Evolutionary conservation across 1,284 basidiomycete species (phyloP), one percentile per base, ranked within the genome.

Genomic region (Marasmius tenuissimus): DNA sequence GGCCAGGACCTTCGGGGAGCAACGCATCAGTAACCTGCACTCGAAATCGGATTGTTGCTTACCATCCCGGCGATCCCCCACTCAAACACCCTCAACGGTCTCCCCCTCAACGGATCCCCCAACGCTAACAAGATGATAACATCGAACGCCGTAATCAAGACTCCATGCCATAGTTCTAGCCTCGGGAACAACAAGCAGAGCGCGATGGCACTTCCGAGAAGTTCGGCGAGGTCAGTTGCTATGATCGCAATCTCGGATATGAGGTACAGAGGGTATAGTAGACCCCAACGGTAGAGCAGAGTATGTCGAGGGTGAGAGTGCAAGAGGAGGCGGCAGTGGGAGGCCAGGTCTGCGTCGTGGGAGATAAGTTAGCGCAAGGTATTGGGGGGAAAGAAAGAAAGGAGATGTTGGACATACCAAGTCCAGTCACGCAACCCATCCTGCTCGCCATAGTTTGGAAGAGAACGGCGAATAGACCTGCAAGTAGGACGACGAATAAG

Each of bases 241-340:
- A 93, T 85, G 68, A 95, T 94, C 39, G 91, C 92, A 39, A 89
- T 78, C 75, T 96, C 93, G 33, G 86, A 75, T 38, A 85, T 72
- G 22, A 71, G 75, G 70, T 88, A 90, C 42, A 85, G 80, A 10
- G 87, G 89, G 72, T 85, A 86, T 37, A 82, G 74, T 20, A 79
- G 75, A 35, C 78, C 68, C 73, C 74, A 83, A 57, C 85, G 77
- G 61, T 80, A 76, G 27, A 86, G 73, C 57, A 69, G 73, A 51
- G 76, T 81, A 68, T 82, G 76, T 56, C 69, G 76, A 10, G 79
- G 77, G 52, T 80, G 78, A 65, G 83, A 73, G 65, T 85, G 73
- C 10, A 86, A 70, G 11, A 86, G 72, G 14, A 84, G 69, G 1
- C 87, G 81, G 67, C 85, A 87, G 57, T 88, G 84, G 3, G 79